These are phyloP conservation scores for Ascodesmis nigricans DNA, from an alignment of 495 filamentous ascomycete species.

Conservation along the genomic window DNA sequence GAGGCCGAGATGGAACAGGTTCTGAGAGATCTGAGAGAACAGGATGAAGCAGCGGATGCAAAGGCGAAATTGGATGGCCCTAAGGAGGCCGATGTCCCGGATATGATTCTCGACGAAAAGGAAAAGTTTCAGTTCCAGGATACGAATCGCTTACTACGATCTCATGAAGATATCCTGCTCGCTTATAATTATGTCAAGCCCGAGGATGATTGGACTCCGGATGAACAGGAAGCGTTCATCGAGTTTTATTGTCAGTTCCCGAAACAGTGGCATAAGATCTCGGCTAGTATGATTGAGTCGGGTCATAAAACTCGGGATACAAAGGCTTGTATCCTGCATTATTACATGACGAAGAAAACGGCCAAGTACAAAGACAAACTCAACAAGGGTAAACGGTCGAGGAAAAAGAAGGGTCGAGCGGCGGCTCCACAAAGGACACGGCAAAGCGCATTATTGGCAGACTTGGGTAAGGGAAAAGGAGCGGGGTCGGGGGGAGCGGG, in stretches of 20 bases:
- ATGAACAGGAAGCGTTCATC: conserved; percentile 58
- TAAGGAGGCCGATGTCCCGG: conserved; percentile 66
- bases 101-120: conserved; percentile 38
- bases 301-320: conserved; percentile 48
- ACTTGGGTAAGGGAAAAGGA: conserved; percentile 33
- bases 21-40: conserved; percentile 15
- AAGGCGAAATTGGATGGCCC: conserved; percentile 53
- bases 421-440: conserved; percentile 35
- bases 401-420: conserved; percentile 28
- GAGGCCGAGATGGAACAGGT: conserved; percentile 22
- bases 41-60: conserved; percentile 23
- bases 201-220: conserved; percentile 59
- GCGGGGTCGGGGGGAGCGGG: conserved; percentile 26
- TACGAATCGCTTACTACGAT: conserved; percentile 44
- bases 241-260: conserved; percentile 57
- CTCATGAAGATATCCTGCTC: conserved; percentile 37
- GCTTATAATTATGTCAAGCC: conserved; percentile 54
- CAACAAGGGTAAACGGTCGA: conserved; percentile 44
- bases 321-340: conserved; percentile 78
- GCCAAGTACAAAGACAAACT: conserved; percentile 70
- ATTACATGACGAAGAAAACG: conserved; percentile 79
- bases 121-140: conserved; percentile 42
- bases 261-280: conserved; percentile 83
- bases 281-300: conserved; percentile 70
- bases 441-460: conserved; percentile 53